Evolutionary conservation across 257 asterid genomes (phyloP).

Genomic region (Solanum lignicaule): DNA sequence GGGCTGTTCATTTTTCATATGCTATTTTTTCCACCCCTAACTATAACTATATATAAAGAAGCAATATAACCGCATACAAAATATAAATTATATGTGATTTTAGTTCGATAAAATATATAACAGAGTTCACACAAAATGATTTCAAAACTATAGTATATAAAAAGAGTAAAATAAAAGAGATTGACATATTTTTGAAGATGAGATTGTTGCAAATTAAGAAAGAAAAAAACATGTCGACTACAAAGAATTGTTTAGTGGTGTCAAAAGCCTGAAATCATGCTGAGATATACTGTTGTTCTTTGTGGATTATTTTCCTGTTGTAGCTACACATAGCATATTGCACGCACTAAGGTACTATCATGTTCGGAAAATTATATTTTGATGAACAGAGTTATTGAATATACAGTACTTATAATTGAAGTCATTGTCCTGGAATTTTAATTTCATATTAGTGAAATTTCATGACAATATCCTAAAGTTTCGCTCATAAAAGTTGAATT

Average conservation of each 20-base stretch:
- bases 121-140: not conserved
- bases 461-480: not conserved
- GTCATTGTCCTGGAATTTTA: not conserved
- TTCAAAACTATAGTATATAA: not conserved
- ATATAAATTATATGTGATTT: no score
- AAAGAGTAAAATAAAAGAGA: not conserved
- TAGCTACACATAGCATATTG: not conserved
- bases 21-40: no score
- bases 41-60: no score
- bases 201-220: not conserved
- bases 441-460: not conserved
- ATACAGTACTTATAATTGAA: not conserved
- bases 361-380: not conserved
- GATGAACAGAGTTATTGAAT: not conserved
- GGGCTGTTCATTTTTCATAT: not conserved
- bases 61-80: no score
- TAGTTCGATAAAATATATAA: no score
- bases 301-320: not conserved
- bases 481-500: no score
- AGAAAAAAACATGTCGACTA: not conserved
- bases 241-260: not conserved
- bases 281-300: not conserved
- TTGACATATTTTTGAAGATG: not conserved
- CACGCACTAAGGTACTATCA: not conserved
- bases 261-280: not conserved